Evolutionary conservation across 2,329 filamentous ascomycete genomes (phyloP), one percentile per base, ranked within the genome.

Genomic region (Diplodia corticola): DNA sequence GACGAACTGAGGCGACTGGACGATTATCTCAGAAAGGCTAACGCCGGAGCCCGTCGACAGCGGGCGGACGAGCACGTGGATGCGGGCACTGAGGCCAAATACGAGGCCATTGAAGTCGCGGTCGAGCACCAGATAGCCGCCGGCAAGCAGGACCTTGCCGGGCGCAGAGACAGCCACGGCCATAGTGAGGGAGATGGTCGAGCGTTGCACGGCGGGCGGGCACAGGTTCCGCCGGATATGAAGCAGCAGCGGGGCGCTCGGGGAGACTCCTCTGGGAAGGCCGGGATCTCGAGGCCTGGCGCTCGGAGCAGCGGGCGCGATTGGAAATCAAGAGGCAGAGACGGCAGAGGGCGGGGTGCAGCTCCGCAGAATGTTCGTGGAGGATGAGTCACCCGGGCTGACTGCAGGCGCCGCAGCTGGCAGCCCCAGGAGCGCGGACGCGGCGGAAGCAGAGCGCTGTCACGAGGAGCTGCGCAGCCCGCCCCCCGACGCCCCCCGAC

Each of bases 71-170:
- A 84, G 76, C 50, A 86, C 84, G 74, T 89, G 86, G 37, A 89
- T 88, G 66, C 87, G 81, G 53, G 87, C 87, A 75, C 88, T 83
- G 60, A 89, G 82, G 35, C 86, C 87, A 71, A 89, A 88, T 4
- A 89, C 87, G 20, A 88, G 82, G 40, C 89, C 94, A 3, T 91
- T 95, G 79, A 97, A 93, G 68, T 86, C 83, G 68, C 91, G 88
- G 81, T 98, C 94, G 53, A 99, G 88, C 24, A 97, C 94, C 53
- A 98, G 88, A 79, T 98, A 99, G 68, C 95, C 95, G 69, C 95
- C 95, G 4, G 94, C 92, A 64, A 98, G 86, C 70, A 99, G 86
- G 68, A 99, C 95, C 82, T 99, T 99, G 72, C 95, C 95, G 20
- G 95, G 95, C 24, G 95, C 94, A 69, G 95, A 98, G 70, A 96